Evolutionary conservation across 257 asterid genomes (phyloP), one percentile per base, ranked within the genome.

Genomic region (Solanum raphanifolium): DNA sequence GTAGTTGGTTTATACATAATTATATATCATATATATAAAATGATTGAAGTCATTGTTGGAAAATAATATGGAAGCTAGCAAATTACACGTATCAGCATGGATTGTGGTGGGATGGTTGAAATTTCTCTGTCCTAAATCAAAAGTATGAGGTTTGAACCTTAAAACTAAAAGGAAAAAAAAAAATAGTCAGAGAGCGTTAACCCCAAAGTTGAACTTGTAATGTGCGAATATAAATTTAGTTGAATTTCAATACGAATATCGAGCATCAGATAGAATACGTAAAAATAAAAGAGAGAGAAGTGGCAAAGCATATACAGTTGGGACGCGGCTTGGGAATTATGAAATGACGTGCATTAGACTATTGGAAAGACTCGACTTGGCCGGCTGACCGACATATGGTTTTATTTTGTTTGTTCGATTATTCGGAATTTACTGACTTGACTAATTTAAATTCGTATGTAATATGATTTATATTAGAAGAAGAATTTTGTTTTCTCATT

Each of bases 321-420:
- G 75, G 46, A 29, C 43, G 71, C 85, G 27, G 87, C 75, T 10
- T 34, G 78, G 20, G 69, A 62, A n/a, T n/a, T 35, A 62, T 36
- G 52, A 13, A 84, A 84, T 39, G 76, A 84, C 87, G 87, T 84
- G 78, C 60, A 13, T 35, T 9, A 36, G 60, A 84, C 87, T 84
- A 84, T 13, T 60, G 55, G 39, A 83, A 34, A 32, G 43, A 29
- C 52, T 83, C 48, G 8, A 35, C 29, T 35, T 74, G 20, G 32
- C 83, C 18, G 21, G 36, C 74, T 6, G 9, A 66, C 74, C 74
- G 74, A 32, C n/a, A 23, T 31, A 11, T 23, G 48, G 6, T 39
- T 23, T 75, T n/a, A 11, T 39, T 39, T 39, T 76, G 1, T n/a
- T 6, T 0, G 4, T 4, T 9, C 11, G 11, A 74, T 36, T 13